Percentiles rank a stretch among this genome's conserved stretches.
Conservation (phyloP, 768 basidiomycete genomes). For the Sporobolomyces pararoseus region DNA sequence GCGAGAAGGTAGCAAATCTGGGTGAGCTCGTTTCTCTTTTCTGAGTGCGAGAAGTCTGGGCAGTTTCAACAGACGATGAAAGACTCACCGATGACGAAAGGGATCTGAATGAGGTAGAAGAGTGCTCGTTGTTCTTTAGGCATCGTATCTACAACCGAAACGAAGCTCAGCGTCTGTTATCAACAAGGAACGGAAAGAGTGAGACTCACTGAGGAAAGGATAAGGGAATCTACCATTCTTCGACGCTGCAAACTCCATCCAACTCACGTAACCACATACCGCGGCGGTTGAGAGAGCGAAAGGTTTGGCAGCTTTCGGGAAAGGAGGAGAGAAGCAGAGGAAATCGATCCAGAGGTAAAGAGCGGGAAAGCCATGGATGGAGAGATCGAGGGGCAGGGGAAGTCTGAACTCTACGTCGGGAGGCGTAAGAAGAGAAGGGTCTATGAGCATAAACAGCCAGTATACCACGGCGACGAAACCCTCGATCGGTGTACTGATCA, state of each 20-base stretch:
- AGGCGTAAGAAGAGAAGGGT: conserved; percentile 41
- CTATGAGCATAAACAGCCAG: conserved; percentile 38
- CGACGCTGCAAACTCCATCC: conserved; percentile 39
- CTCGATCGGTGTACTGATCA: conserved; percentile 40
- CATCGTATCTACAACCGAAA: conserved; percentile 20
- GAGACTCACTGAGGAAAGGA: conserved; percentile 35
- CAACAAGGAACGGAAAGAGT: background rate
- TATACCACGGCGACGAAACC: conserved; percentile 40
- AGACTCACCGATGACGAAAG: conserved; percentile 27
- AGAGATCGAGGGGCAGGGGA: conserved; percentile 39
- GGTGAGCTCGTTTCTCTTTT: too few relatives aligned
- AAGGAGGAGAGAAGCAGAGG: conserved; percentile 41
- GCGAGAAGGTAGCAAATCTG: background rate
- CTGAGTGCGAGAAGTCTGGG: too few relatives aligned
- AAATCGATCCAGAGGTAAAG: conserved; percentile 45
- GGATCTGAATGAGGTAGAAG: conserved; percentile 35
- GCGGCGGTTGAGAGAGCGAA: conserved; percentile 15
- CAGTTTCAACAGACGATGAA: too few relatives aligned
- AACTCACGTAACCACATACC: conserved; percentile 16
- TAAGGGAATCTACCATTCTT: conserved; percentile 41
- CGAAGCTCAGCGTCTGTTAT: too few relatives aligned
- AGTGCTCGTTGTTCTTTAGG: conserved; percentile 9
- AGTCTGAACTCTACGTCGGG: conserved; percentile 31
- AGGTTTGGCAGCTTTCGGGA: conserved; percentile 33
- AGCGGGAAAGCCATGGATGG: conserved; percentile 40